Conservation (phyloP, 352 stramenopile genomes). For the Lagenidium sp. region DNA sequence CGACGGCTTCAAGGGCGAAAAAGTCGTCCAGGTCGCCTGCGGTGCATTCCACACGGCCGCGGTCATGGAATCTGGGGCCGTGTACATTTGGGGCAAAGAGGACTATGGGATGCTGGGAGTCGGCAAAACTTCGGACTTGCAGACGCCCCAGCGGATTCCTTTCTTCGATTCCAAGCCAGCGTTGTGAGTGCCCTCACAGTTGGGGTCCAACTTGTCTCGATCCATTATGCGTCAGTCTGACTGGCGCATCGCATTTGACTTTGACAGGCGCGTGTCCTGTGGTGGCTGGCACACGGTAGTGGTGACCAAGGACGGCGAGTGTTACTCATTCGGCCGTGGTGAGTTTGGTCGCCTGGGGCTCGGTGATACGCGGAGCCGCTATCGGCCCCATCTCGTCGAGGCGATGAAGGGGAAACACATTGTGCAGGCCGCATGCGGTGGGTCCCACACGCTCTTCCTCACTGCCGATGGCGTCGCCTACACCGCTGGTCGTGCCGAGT, state of each 20-base stretch:
- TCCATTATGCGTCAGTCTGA: no score
- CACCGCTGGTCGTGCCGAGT: constrained; percentile 79
- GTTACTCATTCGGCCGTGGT: constrained; percentile 68
- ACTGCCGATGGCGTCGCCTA: constrained; percentile 78
- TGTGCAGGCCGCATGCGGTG: constrained; percentile 67
- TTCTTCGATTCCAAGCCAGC: constrained; percentile 65
- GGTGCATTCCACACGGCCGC: constrained; percentile 77
- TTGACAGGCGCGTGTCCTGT: constrained; percentile 72
- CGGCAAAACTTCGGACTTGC: constrained; percentile 62
- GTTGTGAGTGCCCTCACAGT: constrained; percentile 39
- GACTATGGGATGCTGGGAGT: constrained; percentile 84
- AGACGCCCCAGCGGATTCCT: constrained; percentile 41
- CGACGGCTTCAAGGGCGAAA: constrained; percentile 57
- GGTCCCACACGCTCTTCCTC: constrained; percentile 82
- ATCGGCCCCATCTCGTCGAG: constrained; percentile 52
- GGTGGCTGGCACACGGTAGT: constrained; percentile 79
- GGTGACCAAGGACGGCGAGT: constrained; percentile 61
- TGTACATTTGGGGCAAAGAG: constrained; percentile 84
- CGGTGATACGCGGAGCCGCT: constrained; percentile 65
- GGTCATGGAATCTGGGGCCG: constrained; percentile 48
- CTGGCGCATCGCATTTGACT: no score
- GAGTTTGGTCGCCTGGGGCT: constrained; percentile 84
- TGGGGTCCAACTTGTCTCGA: no score
- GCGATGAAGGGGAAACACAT: constrained; percentile 48
- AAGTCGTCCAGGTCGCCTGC: constrained; percentile 71